These are phyloP conservation scores for Parmales sp. DNA, from an alignment of 108 stramenopile genomes.

Conservation along the genomic window DNA sequence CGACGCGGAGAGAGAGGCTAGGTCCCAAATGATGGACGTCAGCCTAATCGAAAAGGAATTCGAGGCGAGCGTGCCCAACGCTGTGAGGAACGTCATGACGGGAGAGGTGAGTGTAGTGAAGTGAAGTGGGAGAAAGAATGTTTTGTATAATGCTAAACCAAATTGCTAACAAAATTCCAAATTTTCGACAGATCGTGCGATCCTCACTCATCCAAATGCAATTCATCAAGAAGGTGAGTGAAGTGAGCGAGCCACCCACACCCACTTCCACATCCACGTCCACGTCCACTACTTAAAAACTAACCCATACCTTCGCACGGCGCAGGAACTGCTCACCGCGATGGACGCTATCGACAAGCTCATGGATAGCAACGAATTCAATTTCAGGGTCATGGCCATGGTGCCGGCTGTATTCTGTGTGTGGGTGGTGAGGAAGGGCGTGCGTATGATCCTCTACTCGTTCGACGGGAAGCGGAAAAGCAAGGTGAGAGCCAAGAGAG, in stretches of 20 bases:
- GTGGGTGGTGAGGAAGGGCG: conserved; percentile 31
- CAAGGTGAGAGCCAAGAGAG: not conserved
- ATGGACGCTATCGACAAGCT: conserved; percentile 77
- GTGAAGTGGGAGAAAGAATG: too few species aligned
- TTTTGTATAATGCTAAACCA: too few species aligned
- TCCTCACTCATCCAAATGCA: conserved; percentile 84
- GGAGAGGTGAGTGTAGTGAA: too few species aligned
- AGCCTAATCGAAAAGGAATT: conserved; percentile 59
- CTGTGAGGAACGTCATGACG: not conserved
- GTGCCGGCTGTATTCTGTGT: conserved; percentile 60
- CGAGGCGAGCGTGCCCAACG: conserved; percentile 51
- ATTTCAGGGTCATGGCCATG: conserved; percentile 72
- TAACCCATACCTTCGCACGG: conserved; percentile 1
- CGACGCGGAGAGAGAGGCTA: conserved; percentile 27
- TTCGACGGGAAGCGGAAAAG: too few species aligned
- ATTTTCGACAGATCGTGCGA: conserved; percentile 61
- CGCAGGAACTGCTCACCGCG: conserved; percentile 70
- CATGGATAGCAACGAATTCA: conserved; percentile 68
- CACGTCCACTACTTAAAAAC: not conserved
- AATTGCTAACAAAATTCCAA: too few species aligned
- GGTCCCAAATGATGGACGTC: conserved; percentile 69
- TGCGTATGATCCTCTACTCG: conserved; percentile 54
- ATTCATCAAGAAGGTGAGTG: conserved; percentile 71
- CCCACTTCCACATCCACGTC: not conserved
- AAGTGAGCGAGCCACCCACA: not conserved